These are phyloP conservation scores for Pichia sp. DNA, from an alignment of 1,139 yeast genomes.

Conservation along the genomic window DNA sequence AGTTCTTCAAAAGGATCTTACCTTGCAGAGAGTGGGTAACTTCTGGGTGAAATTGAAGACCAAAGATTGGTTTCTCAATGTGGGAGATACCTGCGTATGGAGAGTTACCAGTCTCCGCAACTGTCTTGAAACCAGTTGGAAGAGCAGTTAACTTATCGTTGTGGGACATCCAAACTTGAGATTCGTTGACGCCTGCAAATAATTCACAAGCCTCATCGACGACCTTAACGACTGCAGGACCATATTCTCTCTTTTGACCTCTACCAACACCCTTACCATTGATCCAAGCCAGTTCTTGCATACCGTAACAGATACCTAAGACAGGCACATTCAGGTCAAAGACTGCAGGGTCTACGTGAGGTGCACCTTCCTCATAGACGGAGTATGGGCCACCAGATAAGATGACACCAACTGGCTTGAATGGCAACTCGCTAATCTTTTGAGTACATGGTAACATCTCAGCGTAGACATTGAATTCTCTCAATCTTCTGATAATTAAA, in stretches of 20 bases:
- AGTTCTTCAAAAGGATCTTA: conserved; percentile 76
- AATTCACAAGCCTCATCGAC: conserved; percentile 61
- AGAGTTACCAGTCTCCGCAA: conserved; percentile 89
- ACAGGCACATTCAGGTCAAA: conserved; percentile 90
- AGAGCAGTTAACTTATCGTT: conserved; percentile 91
- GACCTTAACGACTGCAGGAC: conserved; percentile 82
- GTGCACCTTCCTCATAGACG: conserved; percentile 90
- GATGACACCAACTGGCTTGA: conserved; percentile 97
- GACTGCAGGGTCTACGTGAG: conserved; percentile 93
- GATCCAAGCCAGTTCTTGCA: conserved; percentile 99
- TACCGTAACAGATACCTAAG: conserved; percentile 97
- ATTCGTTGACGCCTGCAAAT: conserved; percentile 83
- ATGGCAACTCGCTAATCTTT: conserved; percentile 80
- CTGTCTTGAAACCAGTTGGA: conserved; percentile 83
- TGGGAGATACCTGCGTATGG: conserved; percentile 93
- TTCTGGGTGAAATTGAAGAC: conserved; percentile 99
- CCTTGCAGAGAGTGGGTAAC: conserved; percentile 96
- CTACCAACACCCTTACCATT: conserved; percentile 93
- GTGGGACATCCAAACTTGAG: conserved; percentile 99
- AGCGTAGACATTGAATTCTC: conserved; percentile 97
- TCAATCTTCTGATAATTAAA: conserved; percentile 90
- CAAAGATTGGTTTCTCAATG: conserved; percentile 67
- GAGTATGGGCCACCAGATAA: conserved; percentile 98
- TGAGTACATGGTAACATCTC: conserved; percentile 99
- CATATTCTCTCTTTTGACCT: conserved; percentile 98